Percentiles rank a stretch among this genome's conserved stretches.
phyloP scores from a whole-genome alignment of 345 rosid species.

The Gossypium anomalum region DNA sequence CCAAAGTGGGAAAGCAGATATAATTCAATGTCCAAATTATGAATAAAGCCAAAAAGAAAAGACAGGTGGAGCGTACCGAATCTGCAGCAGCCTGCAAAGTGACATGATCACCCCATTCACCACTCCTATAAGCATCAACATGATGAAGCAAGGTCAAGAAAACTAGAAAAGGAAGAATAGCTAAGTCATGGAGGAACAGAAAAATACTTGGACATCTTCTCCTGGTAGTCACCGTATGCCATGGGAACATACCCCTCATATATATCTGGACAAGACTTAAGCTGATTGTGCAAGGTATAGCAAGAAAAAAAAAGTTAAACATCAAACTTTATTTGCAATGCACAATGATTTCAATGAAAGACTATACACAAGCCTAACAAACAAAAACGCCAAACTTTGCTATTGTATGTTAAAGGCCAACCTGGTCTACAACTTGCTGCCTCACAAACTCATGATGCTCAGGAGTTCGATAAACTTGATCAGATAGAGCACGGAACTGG shows the following conservation, averaged over 20 bases:
- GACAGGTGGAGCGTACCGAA: slow-evolving; percentile 29
- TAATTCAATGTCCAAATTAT: too few relatives aligned
- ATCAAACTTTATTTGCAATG: not conserved
- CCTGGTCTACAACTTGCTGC: slow-evolving; percentile 51
- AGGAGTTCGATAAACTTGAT: slow-evolving; percentile 65
- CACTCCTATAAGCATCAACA: slow-evolving; percentile 33
- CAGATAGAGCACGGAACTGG: slow-evolving; percentile 71
- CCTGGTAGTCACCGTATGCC: slow-evolving; percentile 31
- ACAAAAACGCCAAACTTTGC: not conserved
- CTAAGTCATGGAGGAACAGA: slow-evolving; percentile 9
- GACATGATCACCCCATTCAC: slow-evolving; percentile 80
- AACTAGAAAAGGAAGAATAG: not conserved
- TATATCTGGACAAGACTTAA: slow-evolving; percentile 27
- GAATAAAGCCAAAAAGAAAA: not conserved
- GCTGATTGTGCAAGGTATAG: slow-evolving; percentile 20
- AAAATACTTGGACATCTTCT: slow-evolving; percentile 35
- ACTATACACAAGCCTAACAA: not conserved
- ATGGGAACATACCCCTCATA: slow-evolving; percentile 38
- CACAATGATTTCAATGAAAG: not conserved
- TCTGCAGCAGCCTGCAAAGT: slow-evolving; percentile 77
- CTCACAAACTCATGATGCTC: slow-evolving; percentile 59
- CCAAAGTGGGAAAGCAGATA: too few relatives aligned
- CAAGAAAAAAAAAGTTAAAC: not conserved
- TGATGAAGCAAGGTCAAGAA: slow-evolving; percentile 8
- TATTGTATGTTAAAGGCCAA: slow-evolving; percentile 17